phyloP scores from a whole-genome alignment of 2,329 filamentous ascomycete genomes.

The Epichloe baconii region DNA sequence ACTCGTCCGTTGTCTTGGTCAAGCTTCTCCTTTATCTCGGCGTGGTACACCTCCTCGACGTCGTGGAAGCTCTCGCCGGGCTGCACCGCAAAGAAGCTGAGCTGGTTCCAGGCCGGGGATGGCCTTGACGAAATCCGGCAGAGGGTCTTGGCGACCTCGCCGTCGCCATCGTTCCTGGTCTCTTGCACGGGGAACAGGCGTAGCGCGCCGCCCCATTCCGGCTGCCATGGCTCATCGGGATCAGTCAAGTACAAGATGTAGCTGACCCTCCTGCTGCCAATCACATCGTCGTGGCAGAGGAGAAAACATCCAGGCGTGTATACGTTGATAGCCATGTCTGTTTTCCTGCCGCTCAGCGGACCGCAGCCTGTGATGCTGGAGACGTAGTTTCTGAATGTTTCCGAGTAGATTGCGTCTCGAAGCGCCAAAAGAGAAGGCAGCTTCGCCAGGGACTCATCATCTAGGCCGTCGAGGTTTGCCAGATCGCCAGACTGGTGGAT shows the following conservation, averaged over 20 bases:
- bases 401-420: constrained; percentile 90
- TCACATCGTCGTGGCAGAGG: constrained; percentile 95
- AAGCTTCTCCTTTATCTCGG: constrained; percentile 43
- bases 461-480: constrained; percentile 88
- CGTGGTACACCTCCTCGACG: constrained; percentile 90
- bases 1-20: constrained; percentile 62
- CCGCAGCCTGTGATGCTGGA: constrained; percentile 77
- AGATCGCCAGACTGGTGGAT: constrained; percentile 98
- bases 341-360: constrained; percentile 81
- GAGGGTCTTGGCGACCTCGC: constrained; percentile 63
- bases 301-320: constrained; percentile 95
- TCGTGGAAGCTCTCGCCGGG: constrained; percentile 99
- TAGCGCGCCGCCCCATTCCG: constrained; percentile 85
- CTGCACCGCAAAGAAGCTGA: constrained; percentile 96
- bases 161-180: constrained; percentile 42
- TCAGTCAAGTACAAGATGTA: constrained; percentile 95
- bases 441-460: constrained; percentile 71
- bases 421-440: constrained; percentile 80
- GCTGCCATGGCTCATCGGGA: constrained; percentile 79
- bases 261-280: constrained; percentile 88
- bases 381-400: constrained; percentile 78
- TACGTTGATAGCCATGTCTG: constrained; percentile 98
- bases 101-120: constrained; percentile 96
- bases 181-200: constrained; percentile 67
- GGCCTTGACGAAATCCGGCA: constrained; percentile 62